Percentiles rank a stretch among this genome's conserved stretches.
phyloP scores from a whole-genome alignment of 179 eudicot genomes.

The Beta macrorhiza region DNA sequence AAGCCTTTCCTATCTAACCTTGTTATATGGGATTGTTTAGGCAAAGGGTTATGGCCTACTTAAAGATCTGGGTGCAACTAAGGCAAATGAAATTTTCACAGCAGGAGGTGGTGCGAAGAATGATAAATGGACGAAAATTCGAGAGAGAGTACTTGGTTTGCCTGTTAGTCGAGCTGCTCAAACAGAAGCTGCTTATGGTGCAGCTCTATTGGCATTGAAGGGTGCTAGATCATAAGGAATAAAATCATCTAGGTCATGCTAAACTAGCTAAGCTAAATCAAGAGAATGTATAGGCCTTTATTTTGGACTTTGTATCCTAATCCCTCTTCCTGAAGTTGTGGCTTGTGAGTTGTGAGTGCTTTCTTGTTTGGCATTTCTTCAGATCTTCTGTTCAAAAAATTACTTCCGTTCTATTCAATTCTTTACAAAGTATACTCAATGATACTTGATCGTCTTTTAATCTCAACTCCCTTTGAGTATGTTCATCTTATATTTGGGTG shows the following conservation, averaged over 20 bases:
- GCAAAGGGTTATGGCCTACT: slow-evolving; percentile 76
- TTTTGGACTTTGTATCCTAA: background rate
- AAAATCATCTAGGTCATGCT: too few species aligned
- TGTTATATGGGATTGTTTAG: slow-evolving; percentile 32
- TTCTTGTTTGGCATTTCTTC: too few species aligned
- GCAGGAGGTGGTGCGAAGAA: slow-evolving; percentile 96
- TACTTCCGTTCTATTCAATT: too few species aligned
- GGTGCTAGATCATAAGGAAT: slow-evolving; percentile 31
- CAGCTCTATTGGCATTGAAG: slow-evolving; percentile 84
- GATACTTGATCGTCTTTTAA: too few species aligned
- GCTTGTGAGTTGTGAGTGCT: too few species aligned
- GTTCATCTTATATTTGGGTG: too few species aligned
- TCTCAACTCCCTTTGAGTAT: too few species aligned
- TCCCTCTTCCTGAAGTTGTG: background rate
- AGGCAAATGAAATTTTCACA: slow-evolving; percentile 74
- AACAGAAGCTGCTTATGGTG: slow-evolving; percentile 99
- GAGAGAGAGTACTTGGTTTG: slow-evolving; percentile 81
- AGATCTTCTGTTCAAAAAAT: too few species aligned
- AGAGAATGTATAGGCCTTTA: background rate
- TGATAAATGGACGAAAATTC: slow-evolving; percentile 68
- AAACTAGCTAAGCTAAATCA: background rate
- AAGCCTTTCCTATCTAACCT: background rate
- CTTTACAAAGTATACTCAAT: too few species aligned
- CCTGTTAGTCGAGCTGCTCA: slow-evolving; percentile 71
- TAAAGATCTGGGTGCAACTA: slow-evolving; percentile 83